Evolutionary conservation across 2,329 filamentous ascomycete genomes (phyloP).

Genomic region (Neonectria ditissima): DNA sequence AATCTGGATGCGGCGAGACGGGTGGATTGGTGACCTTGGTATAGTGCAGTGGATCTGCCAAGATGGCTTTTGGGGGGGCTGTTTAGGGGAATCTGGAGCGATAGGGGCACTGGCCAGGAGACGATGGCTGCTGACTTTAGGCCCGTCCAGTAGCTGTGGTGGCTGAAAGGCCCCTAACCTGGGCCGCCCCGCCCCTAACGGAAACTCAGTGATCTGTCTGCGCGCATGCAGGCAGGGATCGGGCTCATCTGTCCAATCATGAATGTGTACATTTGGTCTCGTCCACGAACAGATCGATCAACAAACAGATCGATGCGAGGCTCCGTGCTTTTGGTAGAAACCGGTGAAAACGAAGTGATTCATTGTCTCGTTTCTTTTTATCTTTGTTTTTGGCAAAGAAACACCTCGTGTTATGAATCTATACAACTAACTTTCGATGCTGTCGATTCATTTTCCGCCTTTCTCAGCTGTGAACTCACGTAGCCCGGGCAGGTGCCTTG

Average conservation of each 20-base stretch:
- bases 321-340: background rate
- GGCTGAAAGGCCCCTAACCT: slow-evolving; percentile 36
- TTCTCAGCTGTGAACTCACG: no score
- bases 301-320: background rate
- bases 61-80: slow-evolving; percentile 14
- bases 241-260: slow-evolving; percentile 1
- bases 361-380: background rate
- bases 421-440: background rate
- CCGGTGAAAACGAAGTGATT: background rate
- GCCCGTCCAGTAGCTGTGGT: background rate
- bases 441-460: background rate
- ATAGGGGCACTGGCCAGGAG: slow-evolving; percentile 31
- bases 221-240: background rate
- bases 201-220: background rate
- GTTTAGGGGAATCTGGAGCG: slow-evolving; percentile 22
- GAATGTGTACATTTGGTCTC: no score
- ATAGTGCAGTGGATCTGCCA: slow-evolving; percentile 28
- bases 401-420: background rate
- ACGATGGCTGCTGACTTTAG: background rate
- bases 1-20: slow-evolving; percentile 32
- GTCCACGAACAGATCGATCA: background rate
- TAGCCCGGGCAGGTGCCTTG: background rate
- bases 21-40: background rate
- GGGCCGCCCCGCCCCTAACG: slow-evolving; percentile 34
- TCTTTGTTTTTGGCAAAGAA: background rate